These are phyloP conservation scores for Clonostachys chloroleuca DNA, from an alignment of 2,329 filamentous ascomycete species.

Conservation along the genomic window DNA sequence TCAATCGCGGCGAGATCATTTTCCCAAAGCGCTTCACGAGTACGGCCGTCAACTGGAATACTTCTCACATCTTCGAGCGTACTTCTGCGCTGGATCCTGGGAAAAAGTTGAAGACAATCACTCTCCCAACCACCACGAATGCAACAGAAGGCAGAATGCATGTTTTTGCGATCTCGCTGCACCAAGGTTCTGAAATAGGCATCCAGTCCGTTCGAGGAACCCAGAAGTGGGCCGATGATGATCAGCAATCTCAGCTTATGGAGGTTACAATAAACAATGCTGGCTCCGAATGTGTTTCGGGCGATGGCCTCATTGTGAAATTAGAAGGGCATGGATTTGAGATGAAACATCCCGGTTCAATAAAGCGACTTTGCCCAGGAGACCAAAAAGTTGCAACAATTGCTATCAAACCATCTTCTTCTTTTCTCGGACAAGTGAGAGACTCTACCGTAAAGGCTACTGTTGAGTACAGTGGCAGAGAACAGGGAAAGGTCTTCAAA, in stretches of 20 bases:
- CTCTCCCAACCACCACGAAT: slow-evolving; percentile 29
- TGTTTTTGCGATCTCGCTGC: slow-evolving; percentile 34
- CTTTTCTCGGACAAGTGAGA: slow-evolving; percentile 10
- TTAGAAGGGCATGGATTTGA: slow-evolving; percentile 30
- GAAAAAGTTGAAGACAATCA: slow-evolving; percentile 30
- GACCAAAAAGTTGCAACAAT: slow-evolving; percentile 34
- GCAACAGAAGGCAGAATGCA: slow-evolving; percentile 29
- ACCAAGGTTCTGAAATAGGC: slow-evolving; percentile 7
- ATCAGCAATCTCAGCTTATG: slow-evolving; percentile 26
- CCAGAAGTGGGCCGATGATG: slow-evolving; percentile 35
- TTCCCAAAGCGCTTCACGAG: slow-evolving; percentile 33
- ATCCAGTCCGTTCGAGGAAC: slow-evolving; percentile 30
- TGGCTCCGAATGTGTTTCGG: slow-evolving; percentile 23
- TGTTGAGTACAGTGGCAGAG: not conserved
- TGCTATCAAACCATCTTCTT: slow-evolving; percentile 23
- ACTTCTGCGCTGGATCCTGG: slow-evolving; percentile 26
- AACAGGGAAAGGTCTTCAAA: slow-evolving; percentile 4
- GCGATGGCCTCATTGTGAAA: slow-evolving; percentile 16
- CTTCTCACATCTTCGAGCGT: slow-evolving; percentile 38
- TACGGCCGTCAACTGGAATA: slow-evolving; percentile 33
- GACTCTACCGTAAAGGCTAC: not conserved
- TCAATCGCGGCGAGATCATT: slow-evolving; percentile 39
- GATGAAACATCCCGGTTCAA: slow-evolving; percentile 27
- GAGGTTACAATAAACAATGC: slow-evolving; percentile 31
- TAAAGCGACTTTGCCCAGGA: slow-evolving; percentile 35